Base-by-base conservation (phyloP, 1,284 basidiomycete genomes). In the Naganishia cerealis region DNA sequence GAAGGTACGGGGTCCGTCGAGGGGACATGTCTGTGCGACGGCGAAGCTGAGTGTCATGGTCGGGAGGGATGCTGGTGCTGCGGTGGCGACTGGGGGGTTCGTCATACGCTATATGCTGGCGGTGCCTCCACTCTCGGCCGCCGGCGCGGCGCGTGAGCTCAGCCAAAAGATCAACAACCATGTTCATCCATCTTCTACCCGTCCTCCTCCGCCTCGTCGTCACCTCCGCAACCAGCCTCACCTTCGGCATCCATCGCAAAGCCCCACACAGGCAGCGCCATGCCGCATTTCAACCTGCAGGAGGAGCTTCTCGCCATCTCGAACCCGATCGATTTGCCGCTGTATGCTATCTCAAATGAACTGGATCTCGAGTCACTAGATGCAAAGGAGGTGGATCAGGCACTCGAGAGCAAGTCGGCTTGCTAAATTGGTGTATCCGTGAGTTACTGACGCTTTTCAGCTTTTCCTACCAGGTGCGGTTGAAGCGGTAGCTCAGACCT, bases 401-500 rank as follows among this genome's bases (percentile, higher is more conserved):
- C 82, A 29, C 81, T 90, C 16, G 87, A 88, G 81, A 83, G 86
- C 86, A 59, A 67, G 72, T 70, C n/a, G 29, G 3, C 10, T 18
- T 21, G 26, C 50, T 48, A 39, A 0, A 50, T 21, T 3, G 46
- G 2, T 75, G 21, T 15, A 15, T 29, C n/a, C 67, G 73, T 39
- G 18, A 73, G 72, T 53, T 58, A 18, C 21, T 46, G 13, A 59
- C 57, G 29, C 29, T 24, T 9, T 2, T 33, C 40, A 6, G 33
- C 9, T 15, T 0, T 9, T 57, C 54, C 42, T 57, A 3, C 9
- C 26, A 66, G 88, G 82, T 70, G 91, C 89, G 33, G 90, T 95
- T 59, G 88, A 88, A 71, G 83, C 86, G 4, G 86, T 91, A 48
- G 88, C 90, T 3, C 84, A 87, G 58, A 86, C 87, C 21, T 87